These are phyloP conservation scores for Sarocladium kiliense DNA, from an alignment of 2,329 filamentous ascomycete species.

Conservation along the genomic window DNA sequence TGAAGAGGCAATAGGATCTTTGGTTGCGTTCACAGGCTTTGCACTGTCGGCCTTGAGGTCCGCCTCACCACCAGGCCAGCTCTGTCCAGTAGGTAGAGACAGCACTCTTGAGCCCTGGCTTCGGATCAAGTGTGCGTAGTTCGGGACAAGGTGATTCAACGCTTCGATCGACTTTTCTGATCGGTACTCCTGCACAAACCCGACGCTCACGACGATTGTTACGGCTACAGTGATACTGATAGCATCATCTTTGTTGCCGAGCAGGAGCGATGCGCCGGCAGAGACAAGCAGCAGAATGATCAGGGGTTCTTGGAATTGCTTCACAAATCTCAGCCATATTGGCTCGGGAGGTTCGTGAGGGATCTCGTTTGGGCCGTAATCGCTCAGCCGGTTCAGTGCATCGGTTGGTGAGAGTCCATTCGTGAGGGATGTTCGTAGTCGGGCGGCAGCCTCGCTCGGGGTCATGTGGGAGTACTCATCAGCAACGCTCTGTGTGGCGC, in stretches of 20 bases:
- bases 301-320: constrained; percentile 94
- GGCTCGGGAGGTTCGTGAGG: constrained; percentile 91
- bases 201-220: constrained; percentile 92
- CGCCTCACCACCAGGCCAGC: constrained; percentile 26
- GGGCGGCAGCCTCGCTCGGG: constrained; percentile 71
- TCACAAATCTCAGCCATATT: constrained; percentile 88
- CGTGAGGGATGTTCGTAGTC: constrained; percentile 75
- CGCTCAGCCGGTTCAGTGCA: constrained; percentile 71
- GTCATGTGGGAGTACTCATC: constrained; percentile 63
- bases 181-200: constrained; percentile 94
- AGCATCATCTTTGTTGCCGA: constrained; percentile 92
- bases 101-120: constrained; percentile 34
- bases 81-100: neutral
- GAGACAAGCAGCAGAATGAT: constrained; percentile 90
- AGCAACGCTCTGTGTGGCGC: constrained; percentile 40
- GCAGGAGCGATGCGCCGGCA: constrained; percentile 78
- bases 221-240: constrained; percentile 94
- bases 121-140: constrained; percentile 92
- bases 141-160: constrained; percentile 86
- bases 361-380: constrained; percentile 88
- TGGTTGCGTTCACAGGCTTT: constrained; percentile 22
- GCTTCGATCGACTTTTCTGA: constrained; percentile 98
- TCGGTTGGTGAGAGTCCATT: constrained; percentile 77
- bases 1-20: constrained; percentile 57
- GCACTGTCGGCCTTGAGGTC: neutral